phyloP scores from a whole-genome alignment of 106 monocot genomes.

The Gastrodia elata region DNA sequence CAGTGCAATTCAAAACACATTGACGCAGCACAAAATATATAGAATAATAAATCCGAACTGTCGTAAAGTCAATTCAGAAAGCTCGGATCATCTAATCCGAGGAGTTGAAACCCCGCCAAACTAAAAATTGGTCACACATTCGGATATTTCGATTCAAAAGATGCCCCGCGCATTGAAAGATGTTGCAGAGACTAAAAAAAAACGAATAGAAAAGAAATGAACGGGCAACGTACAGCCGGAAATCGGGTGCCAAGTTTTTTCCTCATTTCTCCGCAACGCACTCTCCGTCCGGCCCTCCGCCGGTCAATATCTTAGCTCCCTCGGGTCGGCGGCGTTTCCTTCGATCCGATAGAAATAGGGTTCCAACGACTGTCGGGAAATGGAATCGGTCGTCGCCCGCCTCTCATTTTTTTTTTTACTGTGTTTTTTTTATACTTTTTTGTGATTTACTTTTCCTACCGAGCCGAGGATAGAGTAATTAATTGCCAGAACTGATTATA shows the following conservation, averaged over 20 bases:
- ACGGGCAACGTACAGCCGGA: slow-evolving; percentile 57
- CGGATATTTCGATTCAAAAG: background rate
- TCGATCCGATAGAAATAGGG: background rate
- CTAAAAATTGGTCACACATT: background rate
- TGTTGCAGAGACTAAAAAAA: background rate
- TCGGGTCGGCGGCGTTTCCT: background rate
- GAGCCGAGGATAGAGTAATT: no score
- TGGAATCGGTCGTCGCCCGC: background rate
- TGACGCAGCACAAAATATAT: background rate
- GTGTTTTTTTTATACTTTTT: background rate
- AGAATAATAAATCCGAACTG: background rate
- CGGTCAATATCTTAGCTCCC: background rate
- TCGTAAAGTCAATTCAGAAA: background rate
- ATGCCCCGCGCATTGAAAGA: background rate
- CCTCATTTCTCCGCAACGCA: slow-evolving; percentile 48
- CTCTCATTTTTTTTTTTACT: background rate
- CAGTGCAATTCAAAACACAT: background rate
- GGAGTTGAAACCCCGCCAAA: background rate
- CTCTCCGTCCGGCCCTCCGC: background rate
- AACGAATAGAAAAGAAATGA: background rate
- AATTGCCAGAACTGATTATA: no score
- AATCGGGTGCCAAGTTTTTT: slow-evolving; percentile 98
- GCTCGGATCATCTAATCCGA: background rate
- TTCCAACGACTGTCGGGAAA: background rate
- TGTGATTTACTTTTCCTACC: no score